These are phyloP conservation scores for Penicillium sp. DNA, from an alignment of 2,329 filamentous ascomycete genomes.

Conservation along the genomic window DNA sequence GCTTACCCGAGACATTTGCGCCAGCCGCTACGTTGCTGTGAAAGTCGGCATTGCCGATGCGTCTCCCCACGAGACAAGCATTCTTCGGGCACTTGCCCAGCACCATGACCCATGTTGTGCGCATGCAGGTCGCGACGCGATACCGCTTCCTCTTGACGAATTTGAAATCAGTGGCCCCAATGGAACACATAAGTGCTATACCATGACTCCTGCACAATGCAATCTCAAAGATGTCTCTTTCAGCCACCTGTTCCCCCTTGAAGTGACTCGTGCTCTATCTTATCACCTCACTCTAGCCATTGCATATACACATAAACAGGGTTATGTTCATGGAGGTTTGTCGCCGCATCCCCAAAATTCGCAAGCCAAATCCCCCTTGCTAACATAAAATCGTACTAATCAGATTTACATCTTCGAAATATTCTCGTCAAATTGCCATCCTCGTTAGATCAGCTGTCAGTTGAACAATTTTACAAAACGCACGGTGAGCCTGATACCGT, in stretches of 20 bases:
- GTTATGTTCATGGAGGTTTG: slow-evolving; percentile 28
- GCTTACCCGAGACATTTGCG: slow-evolving; percentile 38
- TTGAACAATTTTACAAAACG: slow-evolving; percentile 33
- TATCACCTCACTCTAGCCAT: slow-evolving; percentile 19
- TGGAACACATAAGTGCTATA: slow-evolving; percentile 30
- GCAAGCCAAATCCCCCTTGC: too few species aligned
- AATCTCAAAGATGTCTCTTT: slow-evolving; percentile 32
- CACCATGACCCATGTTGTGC: not conserved
- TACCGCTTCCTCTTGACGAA: slow-evolving; percentile 23
- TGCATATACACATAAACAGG: slow-evolving; percentile 24
- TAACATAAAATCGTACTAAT: too few species aligned
- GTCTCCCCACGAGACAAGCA: slow-evolving; percentile 14
- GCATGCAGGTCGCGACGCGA: slow-evolving; percentile 6
- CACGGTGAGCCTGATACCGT: slow-evolving; percentile 33
- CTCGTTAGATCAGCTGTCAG: slow-evolving; percentile 30
- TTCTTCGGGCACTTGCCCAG: not conserved
- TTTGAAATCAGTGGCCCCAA: slow-evolving; percentile 32
- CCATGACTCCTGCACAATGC: slow-evolving; percentile 25
- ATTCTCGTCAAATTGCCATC: slow-evolving; percentile 26
- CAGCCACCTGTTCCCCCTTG: slow-evolving; percentile 25
- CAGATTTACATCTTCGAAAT: slow-evolving; percentile 34
- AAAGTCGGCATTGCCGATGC: slow-evolving; percentile 29
- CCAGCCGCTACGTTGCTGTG: slow-evolving; percentile 30
- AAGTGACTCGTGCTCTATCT: slow-evolving; percentile 30
- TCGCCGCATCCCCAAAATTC: not conserved